Base-by-base conservation (phyloP, 495 filamentous ascomycete genomes). In the Xylaria sp. region DNA sequence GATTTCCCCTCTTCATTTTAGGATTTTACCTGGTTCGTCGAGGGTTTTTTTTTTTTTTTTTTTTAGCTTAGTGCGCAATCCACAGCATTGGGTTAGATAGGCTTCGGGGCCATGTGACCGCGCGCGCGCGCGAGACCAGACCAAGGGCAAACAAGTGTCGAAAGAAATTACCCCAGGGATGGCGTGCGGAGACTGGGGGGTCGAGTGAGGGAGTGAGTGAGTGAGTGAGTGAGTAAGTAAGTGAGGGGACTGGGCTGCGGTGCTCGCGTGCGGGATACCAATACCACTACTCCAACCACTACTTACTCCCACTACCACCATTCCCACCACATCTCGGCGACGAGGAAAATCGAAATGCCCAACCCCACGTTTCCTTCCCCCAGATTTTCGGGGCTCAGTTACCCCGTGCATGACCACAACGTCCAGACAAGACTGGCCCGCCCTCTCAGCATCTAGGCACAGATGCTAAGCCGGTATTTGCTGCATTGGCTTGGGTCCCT, bases 281-380 rank as follows among this genome's bases (percentile, higher is more conserved):
- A n/a, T n/a, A n/a, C n/a, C n/a, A n/a, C n/a, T n/a, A n/a, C n/a
- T n/a, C n/a, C n/a, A n/a, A n/a, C n/a, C n/a, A n/a, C n/a, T n/a
- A n/a, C n/a, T n/a, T n/a, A n/a, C n/a, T n/a, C n/a, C n/a, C n/a
- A n/a, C n/a, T n/a, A n/a, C n/a, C n/a, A n/a, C n/a, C n/a, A n/a
- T n/a, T n/a, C n/a, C n/a, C 52, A 58, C 55, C 53, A 59, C 37
- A 35, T 33, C 37, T 59, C 41, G 26, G 37, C 63, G 33, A 55
- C n/a, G 33, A 26, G n/a, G 48, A 43, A 53, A 24, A 43, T 19
- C 11, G 26, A 50, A 58, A 35, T 50, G 40, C 14, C 37, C 48
- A 40, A 66, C 69, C 61, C 69, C 69, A 48, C 50, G 35, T 37
- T 71, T 71, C 40, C 33, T 31, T 29, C 58, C 69, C 69, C 61